Evolutionary conservation across 192 early-diverging fungal species (phyloP), one percentile per base, ranked within the genome.

Genomic region (Coemansia sp.): DNA sequence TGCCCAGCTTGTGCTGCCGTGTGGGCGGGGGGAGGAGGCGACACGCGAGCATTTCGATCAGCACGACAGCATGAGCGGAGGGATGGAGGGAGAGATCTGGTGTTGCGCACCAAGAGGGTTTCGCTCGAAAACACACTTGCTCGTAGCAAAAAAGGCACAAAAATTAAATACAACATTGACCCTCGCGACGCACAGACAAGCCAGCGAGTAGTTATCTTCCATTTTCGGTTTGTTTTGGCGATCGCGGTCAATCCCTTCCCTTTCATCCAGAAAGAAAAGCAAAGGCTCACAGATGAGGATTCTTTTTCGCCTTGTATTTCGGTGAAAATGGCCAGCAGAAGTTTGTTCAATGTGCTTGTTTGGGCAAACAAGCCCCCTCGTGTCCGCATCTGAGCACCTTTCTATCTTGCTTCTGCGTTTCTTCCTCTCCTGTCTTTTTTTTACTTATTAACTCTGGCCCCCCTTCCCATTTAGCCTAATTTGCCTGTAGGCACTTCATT

Each of bases 221-320:
- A n/a, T 13, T 9, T 34, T 36, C 23, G 3, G 29, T 36, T 33
- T 36, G 29, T 36, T 33, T 9, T 33, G 55, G 17, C 55, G 33
- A 57, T 57, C 55, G 55, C 11, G n/a, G 55, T n/a, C 34, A 57
- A 57, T 57, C 55, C 55, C n/a, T 19, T 36, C 23, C 15, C 9
- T 52, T 52, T 52, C 23, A 4, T 10, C 49, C 49, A 25, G 23
- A 52, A 52, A 52, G 38, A 40, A 40, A 29, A 29, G 29, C 29
- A 29, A 29, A 29, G 29, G 9, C 5, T 40, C 9, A 13, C 1
- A 13, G 38, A 38, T 38, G 4, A 13, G 38, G 38, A 40, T 2
- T 5, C 5, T 40, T 5, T 40, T 8, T 40, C 38, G 7, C 38
- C 2, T 1, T 13, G 11, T 40, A 11, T 40, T 11, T 40, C 38